These are phyloP conservation scores for Leucoagaricus sp. DNA, from an alignment of 1,284 basidiomycete genomes.

Conservation along the genomic window DNA sequence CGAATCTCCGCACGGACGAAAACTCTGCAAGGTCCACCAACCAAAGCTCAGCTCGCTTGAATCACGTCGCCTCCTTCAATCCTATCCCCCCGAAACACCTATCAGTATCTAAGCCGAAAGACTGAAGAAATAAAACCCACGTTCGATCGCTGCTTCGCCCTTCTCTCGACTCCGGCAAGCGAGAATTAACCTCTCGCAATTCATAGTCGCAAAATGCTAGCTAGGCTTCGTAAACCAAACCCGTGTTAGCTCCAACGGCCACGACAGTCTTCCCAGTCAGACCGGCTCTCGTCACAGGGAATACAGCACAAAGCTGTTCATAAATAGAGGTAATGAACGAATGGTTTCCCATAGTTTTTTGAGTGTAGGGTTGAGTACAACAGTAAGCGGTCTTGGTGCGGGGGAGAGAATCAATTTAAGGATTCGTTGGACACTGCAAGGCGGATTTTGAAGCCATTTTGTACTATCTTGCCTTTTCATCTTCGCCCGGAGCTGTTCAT, in stretches of 20 bases:
- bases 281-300: slow-evolving; percentile 28
- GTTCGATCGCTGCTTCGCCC: slow-evolving; percentile 13
- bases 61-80: slow-evolving; percentile 33
- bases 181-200: not conserved
- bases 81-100: not conserved
- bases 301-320: slow-evolving; percentile 14
- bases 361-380: no score
- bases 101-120: not conserved
- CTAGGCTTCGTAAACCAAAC: slow-evolving; percentile 44
- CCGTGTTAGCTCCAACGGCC: slow-evolving; percentile 40
- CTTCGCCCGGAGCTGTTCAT: no score
- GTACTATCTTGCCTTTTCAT: not conserved
- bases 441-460: not conserved
- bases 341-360: not conserved
- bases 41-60: slow-evolving; percentile 33
- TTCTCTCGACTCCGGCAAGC: not conserved
- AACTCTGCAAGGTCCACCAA: slow-evolving; percentile 40
- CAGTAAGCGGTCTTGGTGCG: no score
- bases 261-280: slow-evolving; percentile 34
- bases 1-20: slow-evolving; percentile 38
- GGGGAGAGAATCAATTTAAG: no score
- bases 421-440: no score
- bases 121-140: not conserved
- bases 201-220: slow-evolving; percentile 34
- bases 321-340: not conserved